Base-by-base conservation (phyloP, 352 stramenopile genomes). In the Phytophthora capsici region DNA sequence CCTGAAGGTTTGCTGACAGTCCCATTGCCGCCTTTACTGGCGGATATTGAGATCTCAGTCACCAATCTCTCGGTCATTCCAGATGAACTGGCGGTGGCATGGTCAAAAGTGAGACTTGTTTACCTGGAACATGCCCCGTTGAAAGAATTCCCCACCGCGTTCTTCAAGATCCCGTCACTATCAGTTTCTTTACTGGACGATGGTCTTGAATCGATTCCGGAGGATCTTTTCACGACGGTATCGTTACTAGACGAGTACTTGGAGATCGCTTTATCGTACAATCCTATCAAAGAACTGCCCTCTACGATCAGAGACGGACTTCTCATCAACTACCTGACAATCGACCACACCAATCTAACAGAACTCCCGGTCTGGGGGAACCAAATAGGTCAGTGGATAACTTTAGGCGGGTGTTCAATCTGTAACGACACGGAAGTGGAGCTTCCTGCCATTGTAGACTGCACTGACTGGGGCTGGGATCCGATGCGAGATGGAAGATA, bases 31-130 rank as follows among this genome's bases (percentile, higher is more conserved):
- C 57, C 52, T 3, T 69, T 77, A 4, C 61, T 86, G n/a, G 76
- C 48, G 9, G 81, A 88, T 23, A 74, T 83, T 36, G 77, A 86
- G 40, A 75, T 86, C n/a, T 66, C 61, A 1, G 22, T 66, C 6
- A 75, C 71, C 6, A 86, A 86, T n/a, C 45, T 80, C 17, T 72
- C 56, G 0, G 3, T 52, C 3, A 57, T 80, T 22, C 69, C 77
- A 0, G 19, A 51, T 2, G 62, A 81, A 17, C 57, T 84, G 9
- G 43, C 70, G 25, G 34, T 68, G 13, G 46, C 44, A 0, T 81
- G 66, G 72, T 28, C 45, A 6, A 55, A 62, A 10, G 71, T 79
- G 47, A 38, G 63, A 22, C 37, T 80, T 2, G 57, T 82, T 7
- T 84, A 78, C 43, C 16, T 82, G 16, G 76, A 82, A 34, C 54